These are phyloP conservation scores for Colletotrichum sp. DNA, from an alignment of 2,329 filamentous ascomycete genomes.

Conservation along the genomic window DNA sequence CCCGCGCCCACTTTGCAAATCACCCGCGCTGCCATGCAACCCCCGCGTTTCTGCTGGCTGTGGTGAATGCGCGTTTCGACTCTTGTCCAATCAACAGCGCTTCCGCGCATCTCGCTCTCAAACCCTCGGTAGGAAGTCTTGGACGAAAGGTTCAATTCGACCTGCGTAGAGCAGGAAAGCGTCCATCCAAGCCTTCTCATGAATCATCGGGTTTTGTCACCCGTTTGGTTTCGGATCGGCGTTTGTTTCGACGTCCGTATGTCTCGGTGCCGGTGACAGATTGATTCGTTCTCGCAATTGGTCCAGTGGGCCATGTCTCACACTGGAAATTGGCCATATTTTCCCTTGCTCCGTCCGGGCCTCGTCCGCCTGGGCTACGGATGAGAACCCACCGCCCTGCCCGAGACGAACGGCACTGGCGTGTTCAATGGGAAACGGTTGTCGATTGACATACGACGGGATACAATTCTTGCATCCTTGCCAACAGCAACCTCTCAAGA, in stretches of 20 bases:
- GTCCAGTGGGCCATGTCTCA: not conserved
- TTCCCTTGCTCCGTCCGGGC: not conserved
- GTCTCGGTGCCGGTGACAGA: not conserved
- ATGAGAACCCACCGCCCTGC: not conserved
- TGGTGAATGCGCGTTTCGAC: not conserved
- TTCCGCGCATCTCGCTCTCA: not conserved
- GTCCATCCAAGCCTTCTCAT: not conserved
- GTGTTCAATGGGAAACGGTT: not conserved
- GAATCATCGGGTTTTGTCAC: not conserved
- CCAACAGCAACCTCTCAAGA: not conserved
- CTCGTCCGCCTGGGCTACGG: not conserved
- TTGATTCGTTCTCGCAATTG: not conserved
- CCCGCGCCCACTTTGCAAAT: conserved; percentile 5
- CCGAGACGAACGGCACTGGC: not conserved
- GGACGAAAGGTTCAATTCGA: not conserved
- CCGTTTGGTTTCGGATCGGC: not conserved
- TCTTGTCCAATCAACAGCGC: not conserved
- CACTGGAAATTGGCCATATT: not conserved
- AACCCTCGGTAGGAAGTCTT: not conserved
- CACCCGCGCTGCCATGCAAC: conserved; percentile 12
- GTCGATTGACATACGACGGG: not conserved
- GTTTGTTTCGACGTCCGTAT: conserved; percentile 5
- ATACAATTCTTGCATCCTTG: not conserved
- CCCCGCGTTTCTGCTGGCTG: conserved; percentile 1
- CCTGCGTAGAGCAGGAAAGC: not conserved